Evolutionary conservation across 78 protist genomes (phyloP), one percentile per base, ranked within the genome.

Genomic region (Dictyostelium capitatum): DNA sequence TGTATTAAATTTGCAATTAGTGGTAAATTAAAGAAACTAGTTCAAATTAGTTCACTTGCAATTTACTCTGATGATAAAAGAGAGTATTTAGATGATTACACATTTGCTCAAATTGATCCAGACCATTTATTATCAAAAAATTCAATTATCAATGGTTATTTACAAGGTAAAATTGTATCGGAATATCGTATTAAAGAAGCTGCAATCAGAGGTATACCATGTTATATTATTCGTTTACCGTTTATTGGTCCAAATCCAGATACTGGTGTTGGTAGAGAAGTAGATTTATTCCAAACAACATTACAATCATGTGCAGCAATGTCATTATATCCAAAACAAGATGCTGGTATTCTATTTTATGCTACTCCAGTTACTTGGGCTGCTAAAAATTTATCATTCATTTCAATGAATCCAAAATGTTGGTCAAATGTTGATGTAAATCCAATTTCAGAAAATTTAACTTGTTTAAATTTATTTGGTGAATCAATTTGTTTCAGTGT

Each of bases 121-220:
- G 15, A 28, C 5, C 19, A 19, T 15, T 37, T 41, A 37, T 23
- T 14, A 19, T n/a, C 12, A 17, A 19, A 70, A 41, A 70, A 70
- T 37, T 50, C 69, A 15, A 46, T 65, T 8, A 47, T 70, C 20
- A 73, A 23, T 25, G 91, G 91, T n/a, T 83, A 83, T 79, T 57
- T 74, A 12, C 91, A 83, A 74, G 54, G 77, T 15, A 83, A 83
- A 65, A 67, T 83, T 32, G 74, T 83, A 46, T 50, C 73, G 19
- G 91, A 83, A 15, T 73, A 83, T 11, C 46, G 51, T 17, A 1
- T 83, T n/a, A 70, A 57, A n/a, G 74, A 47, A 19, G 91, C 91
- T 6, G 5, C 79, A 15, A 32, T 9, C 15, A 25, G 53, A 23
- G 91, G 91, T 17, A 83, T 83, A n/a, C 91, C 91, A 25, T 32